Conservation (phyloP, 805 yeast genomes). For the Candida bentonensis region DNA sequence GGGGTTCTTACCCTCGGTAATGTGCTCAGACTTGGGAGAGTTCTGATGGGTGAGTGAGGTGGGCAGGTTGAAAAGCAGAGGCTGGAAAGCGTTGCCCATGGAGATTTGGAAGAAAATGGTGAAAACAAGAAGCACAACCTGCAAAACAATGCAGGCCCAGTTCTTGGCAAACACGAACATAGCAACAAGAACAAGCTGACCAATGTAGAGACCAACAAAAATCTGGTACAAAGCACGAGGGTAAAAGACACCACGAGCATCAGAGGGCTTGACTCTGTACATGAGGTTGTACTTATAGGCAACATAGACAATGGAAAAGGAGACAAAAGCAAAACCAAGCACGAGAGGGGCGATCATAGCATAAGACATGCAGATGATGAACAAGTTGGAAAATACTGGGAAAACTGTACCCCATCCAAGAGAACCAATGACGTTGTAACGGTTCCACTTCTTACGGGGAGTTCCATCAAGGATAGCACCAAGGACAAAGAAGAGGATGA, state of each 20-base stretch:
- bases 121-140: conserved; percentile 45
- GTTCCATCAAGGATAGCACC: conserved; percentile 67
- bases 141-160: conserved; percentile 85
- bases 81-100: conserved; percentile 51
- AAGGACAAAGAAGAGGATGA: conserved; percentile 57
- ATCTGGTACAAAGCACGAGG: conserved; percentile 85
- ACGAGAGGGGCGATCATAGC: conserved; percentile 80
- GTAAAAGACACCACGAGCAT: conserved; percentile 69
- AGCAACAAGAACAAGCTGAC: conserved; percentile 77
- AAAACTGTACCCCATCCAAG: conserved; percentile 75
- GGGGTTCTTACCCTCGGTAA: conserved; percentile 3
- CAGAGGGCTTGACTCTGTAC: conserved; percentile 57
- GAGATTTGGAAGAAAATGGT: conserved; percentile 60
- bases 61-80: conserved; percentile 31
- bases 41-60: conserved; percentile 16
- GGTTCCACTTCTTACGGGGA: conserved; percentile 84
- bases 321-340: conserved; percentile 54
- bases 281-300: conserved; percentile 68
- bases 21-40: conserved; percentile 7
- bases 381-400: conserved; percentile 64
- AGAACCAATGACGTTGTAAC: conserved; percentile 47
- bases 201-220: conserved; percentile 74
- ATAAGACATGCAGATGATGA: conserved; percentile 60
- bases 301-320: conserved; percentile 59
- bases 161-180: conserved; percentile 80